Evolutionary conservation across 148 eudicot species (phyloP).

Genomic region (Vaccinium vitisidaea): DNA sequence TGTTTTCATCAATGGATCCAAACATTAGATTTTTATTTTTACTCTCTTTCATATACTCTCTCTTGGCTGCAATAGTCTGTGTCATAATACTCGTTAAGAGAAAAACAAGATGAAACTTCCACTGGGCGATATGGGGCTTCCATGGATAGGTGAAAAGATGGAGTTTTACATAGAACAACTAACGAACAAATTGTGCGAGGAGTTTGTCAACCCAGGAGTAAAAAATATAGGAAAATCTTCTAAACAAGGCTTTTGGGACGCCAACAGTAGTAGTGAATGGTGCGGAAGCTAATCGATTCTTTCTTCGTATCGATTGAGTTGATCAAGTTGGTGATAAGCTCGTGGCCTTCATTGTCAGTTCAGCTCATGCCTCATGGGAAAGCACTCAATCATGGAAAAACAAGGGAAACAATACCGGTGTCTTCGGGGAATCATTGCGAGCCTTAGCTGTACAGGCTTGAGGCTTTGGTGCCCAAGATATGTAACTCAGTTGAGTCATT

Average conservation of each 20-base stretch:
- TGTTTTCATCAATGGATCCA: conserved; percentile 22
- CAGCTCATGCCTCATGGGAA: conserved; percentile 78
- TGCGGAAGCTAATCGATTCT: conserved; percentile 54
- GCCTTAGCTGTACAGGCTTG: conserved; percentile 39
- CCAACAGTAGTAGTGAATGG: conserved; percentile 62
- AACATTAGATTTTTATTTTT: conserved; percentile 13
- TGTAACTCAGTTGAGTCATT: conserved; percentile 40
- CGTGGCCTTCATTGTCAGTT: conserved; percentile 78
- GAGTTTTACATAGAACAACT: conserved; percentile 57
- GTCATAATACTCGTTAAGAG: conserved; percentile 8
- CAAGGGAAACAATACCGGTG: conserved; percentile 54
- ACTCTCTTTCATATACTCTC: neutral
- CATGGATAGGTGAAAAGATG: conserved; percentile 76
- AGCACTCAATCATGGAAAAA: conserved; percentile 72
- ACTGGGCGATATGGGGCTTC: conserved; percentile 68
- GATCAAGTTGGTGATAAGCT: conserved; percentile 66
- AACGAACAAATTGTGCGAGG: conserved; percentile 57
- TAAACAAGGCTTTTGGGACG: conserved; percentile 73
- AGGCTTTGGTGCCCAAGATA: conserved; percentile 49
- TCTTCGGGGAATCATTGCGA: conserved; percentile 51
- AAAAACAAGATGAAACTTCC: conserved; percentile 37
- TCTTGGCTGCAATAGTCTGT: conserved; percentile 6
- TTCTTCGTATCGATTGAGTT: conserved; percentile 81
- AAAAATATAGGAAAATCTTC: conserved; percentile 57
- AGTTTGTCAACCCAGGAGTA: conserved; percentile 51